Percentiles rank a stretch among this genome's conserved stretches.
Evolutionary conservation across 192 early-diverging fungal species (phyloP).

Genomic region (Allomyces javanicus): DNA sequence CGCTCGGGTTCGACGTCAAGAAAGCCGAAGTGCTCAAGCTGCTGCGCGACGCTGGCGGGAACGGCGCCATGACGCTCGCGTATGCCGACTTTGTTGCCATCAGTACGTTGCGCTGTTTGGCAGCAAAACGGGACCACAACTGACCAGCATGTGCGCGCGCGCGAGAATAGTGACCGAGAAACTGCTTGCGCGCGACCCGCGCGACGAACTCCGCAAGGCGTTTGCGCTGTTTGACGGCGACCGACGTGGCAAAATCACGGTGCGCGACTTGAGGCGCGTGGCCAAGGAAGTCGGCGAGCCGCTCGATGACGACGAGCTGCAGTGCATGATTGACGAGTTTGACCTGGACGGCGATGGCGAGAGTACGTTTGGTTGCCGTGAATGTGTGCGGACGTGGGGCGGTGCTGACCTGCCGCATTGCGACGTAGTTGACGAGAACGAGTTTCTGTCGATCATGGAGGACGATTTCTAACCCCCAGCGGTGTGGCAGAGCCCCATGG

Average conservation of each 20-base stretch:
- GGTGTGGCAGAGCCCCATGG: too few relatives aligned
- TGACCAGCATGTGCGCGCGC: constrained; percentile 4
- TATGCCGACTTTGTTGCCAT: constrained; percentile 49
- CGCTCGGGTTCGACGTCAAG: constrained; percentile 66
- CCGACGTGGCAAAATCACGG: constrained; percentile 40
- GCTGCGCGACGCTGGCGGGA: constrained; percentile 35
- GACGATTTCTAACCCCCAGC: constrained; percentile 12
- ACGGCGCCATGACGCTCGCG: constrained; percentile 29
- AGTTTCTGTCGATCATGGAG: constrained; percentile 67
- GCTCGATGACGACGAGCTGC: constrained; percentile 58
- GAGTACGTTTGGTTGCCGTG: constrained; percentile 31
- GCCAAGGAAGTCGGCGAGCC: constrained; percentile 66
- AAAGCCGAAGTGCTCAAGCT: constrained; percentile 60
- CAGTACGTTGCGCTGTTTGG: constrained; percentile 25
- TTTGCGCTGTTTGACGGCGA: constrained; percentile 61
- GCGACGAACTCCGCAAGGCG: constrained; percentile 65
- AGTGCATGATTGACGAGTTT: constrained; percentile 81
- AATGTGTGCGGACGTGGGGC: background rate
- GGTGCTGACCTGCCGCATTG: background rate
- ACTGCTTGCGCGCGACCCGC: constrained; percentile 48
- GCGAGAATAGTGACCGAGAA: constrained; percentile 25
- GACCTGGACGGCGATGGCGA: constrained; percentile 65
- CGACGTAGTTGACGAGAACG: constrained; percentile 52
- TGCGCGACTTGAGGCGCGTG: constrained; percentile 42
- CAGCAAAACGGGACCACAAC: constrained; percentile 1